Conservation (phyloP, 2,329 filamentous ascomycete species). For the Teratosphaeriaceae sp. region DNA sequence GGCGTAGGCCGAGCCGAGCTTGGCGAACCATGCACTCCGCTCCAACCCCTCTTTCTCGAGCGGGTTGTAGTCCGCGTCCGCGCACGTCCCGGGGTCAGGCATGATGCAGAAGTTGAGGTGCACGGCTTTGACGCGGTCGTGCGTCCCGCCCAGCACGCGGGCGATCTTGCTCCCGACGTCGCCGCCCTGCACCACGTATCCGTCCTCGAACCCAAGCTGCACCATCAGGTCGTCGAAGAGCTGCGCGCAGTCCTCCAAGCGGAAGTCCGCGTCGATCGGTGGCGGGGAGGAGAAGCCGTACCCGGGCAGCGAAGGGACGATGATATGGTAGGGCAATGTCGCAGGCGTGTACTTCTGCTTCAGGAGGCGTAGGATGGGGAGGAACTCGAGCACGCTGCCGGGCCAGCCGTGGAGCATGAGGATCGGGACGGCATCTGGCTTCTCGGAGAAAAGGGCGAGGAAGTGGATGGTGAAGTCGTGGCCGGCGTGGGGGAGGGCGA, state of each 20-base stretch:
- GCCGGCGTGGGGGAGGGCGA: constrained; percentile 19
- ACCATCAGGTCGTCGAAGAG: constrained; percentile 46
- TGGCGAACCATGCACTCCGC: constrained; percentile 34
- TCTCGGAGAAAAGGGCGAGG: constrained; percentile 47
- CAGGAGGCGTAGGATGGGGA: constrained; percentile 22
- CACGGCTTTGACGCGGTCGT: constrained; percentile 14
- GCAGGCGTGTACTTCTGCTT: constrained; percentile 40
- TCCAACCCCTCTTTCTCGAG: constrained; percentile 35
- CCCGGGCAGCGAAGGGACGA: constrained; percentile 48
- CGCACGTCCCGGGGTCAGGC: constrained; percentile 18
- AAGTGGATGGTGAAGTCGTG: constrained; percentile 44
- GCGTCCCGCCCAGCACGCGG: constrained; percentile 27
- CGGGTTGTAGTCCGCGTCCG: constrained; percentile 15
- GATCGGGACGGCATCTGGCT: constrained; percentile 32
- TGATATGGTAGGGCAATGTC: constrained; percentile 49
- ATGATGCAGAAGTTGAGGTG: constrained; percentile 20
- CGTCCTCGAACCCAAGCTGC: constrained; percentile 42
- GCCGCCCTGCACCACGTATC: constrained; percentile 50
- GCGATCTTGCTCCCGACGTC: constrained; percentile 44
- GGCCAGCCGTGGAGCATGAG: constrained; percentile 33
- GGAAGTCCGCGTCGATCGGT: constrained; percentile 39
- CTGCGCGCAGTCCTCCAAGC: constrained; percentile 30
- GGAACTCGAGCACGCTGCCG: constrained; percentile 30
- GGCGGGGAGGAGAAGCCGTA: constrained; percentile 44
- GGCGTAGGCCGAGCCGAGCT: constrained; percentile 44